A percentile compares a stretch with the other conserved stretches of the same genome.
phyloP scores from a whole-genome alignment of 306 rosid species.

The Trichosanthes truncata region DNA sequence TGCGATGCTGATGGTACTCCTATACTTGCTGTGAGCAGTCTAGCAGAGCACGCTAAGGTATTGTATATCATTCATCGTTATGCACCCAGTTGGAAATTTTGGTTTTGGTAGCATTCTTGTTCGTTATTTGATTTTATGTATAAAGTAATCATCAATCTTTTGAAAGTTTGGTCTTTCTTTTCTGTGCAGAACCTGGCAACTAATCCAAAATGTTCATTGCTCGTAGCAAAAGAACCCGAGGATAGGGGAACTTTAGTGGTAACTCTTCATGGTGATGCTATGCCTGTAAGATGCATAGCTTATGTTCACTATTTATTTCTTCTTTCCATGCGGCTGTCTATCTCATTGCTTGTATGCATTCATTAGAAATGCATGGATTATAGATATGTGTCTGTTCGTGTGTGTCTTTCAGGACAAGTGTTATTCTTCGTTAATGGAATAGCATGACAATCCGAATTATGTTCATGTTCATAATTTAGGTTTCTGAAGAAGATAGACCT shows the following conservation, averaged over 20 bases:
- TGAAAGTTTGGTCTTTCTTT: slow-evolving; percentile 2
- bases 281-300: slow-evolving; percentile 45
- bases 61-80: not conserved
- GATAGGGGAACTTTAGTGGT: slow-evolving; percentile 86
- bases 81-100: not conserved
- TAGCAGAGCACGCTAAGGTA: slow-evolving; percentile 81
- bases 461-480: slow-evolving; percentile 30
- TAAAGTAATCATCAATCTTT: not conserved
- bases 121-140: not conserved
- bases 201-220: slow-evolving; percentile 78
- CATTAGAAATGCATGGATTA: not conserved
- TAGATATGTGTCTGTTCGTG: not conserved
- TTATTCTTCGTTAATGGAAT: not conserved
- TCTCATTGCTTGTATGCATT: slow-evolving; percentile 1
- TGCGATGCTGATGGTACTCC: slow-evolving; percentile 78
- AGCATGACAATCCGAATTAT: slow-evolving; percentile 7
- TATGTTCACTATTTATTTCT: slow-evolving; percentile 10
- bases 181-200: slow-evolving; percentile 53
- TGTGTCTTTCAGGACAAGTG: not conserved
- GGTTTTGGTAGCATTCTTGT: not conserved
- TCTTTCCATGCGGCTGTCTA: slow-evolving; percentile 4
- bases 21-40: slow-evolving; percentile 76
- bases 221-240: slow-evolving; percentile 81
- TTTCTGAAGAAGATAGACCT: slow-evolving; percentile 54
- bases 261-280: slow-evolving; percentile 78